Conservation (phyloP, 1,284 basidiomycete species). For the Moesziomyces globuligerus region DNA sequence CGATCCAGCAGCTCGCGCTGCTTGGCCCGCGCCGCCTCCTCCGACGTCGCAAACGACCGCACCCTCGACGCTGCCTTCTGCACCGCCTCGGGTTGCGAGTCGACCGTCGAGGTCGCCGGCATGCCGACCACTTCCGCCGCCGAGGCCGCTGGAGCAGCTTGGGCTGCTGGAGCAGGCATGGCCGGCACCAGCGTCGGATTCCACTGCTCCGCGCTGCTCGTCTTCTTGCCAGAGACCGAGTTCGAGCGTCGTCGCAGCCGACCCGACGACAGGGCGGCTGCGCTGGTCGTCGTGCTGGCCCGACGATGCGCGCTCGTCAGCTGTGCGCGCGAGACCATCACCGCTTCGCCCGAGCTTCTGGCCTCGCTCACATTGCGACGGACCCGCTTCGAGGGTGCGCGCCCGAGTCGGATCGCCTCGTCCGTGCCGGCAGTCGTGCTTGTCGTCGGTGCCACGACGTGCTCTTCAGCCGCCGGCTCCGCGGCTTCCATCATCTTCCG, state of each 20-base stretch:
- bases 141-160: background rate
- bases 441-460: background rate
- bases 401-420: slow-evolving; percentile 41
- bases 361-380: slow-evolving; percentile 30
- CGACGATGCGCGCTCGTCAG: background rate
- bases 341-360: slow-evolving; percentile 27
- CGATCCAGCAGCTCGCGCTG: slow-evolving; percentile 34
- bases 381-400: slow-evolving; percentile 43
- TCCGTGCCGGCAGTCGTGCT: slow-evolving; percentile 14
- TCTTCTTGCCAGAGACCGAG: slow-evolving; percentile 12
- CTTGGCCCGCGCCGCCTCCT: slow-evolving; percentile 50
- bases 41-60: slow-evolving; percentile 42
- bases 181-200: slow-evolving; percentile 19
- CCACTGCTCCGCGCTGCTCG: slow-evolving; percentile 1
- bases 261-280: background rate
- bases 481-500: slow-evolving; percentile 3
- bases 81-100: too few species aligned
- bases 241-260: slow-evolving; percentile 11
- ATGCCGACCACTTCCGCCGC: too few species aligned
- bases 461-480: slow-evolving; percentile 1
- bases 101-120: too few species aligned
- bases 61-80: slow-evolving; percentile 5
- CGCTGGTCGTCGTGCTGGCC: background rate
- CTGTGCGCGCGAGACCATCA: slow-evolving; percentile 17
- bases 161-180: background rate